Percentiles rank a stretch among this genome's conserved stretches.
Evolutionary conservation across 2,329 filamentous ascomycete genomes (phyloP).

Genomic region (Scytalidium sp.): DNA sequence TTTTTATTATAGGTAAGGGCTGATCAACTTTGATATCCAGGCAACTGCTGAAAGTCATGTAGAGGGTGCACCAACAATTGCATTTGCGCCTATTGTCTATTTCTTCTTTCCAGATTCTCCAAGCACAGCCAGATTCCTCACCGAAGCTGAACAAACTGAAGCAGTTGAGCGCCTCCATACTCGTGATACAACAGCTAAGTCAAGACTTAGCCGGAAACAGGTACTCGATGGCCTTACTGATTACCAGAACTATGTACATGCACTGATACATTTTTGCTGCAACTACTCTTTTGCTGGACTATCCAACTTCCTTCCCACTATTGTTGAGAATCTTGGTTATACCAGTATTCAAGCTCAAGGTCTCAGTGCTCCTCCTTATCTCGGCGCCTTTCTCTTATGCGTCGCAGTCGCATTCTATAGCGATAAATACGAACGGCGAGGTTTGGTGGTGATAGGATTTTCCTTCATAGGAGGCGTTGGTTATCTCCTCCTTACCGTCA

Average conservation of each 20-base stretch:
- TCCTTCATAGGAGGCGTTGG: slow-evolving; percentile 26
- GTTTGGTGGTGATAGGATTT: slow-evolving; percentile 28
- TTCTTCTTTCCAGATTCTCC: slow-evolving; percentile 30
- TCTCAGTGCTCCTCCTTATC: slow-evolving; percentile 37
- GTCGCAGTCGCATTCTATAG: slow-evolving; percentile 29
- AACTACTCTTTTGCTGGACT: slow-evolving; percentile 36
- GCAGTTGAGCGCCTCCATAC: slow-evolving; percentile 18
- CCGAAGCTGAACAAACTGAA: slow-evolving; percentile 20
- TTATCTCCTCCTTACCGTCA: slow-evolving; percentile 29
- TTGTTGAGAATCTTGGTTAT: slow-evolving; percentile 37
- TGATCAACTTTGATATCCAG: background rate
- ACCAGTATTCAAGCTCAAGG: slow-evolving; percentile 36
- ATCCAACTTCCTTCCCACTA: slow-evolving; percentile 39
- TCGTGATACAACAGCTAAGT: slow-evolving; percentile 23
- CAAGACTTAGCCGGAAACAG: slow-evolving; percentile 28
- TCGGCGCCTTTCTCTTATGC: slow-evolving; percentile 34
- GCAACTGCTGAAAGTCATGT: background rate
- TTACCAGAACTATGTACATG: slow-evolving; percentile 34
- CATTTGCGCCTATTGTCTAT: slow-evolving; percentile 25
- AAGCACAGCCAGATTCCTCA: slow-evolving; percentile 26
- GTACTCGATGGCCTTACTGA: slow-evolving; percentile 31
- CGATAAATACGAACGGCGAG: slow-evolving; percentile 32
- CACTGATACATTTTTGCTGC: slow-evolving; percentile 36
- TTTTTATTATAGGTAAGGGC: slow-evolving; percentile 29
- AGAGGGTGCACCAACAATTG: slow-evolving; percentile 28